Evolutionary conservation across 2,329 filamentous ascomycete genomes (phyloP).

Genomic region (Pestalotiopsis sp.): DNA sequence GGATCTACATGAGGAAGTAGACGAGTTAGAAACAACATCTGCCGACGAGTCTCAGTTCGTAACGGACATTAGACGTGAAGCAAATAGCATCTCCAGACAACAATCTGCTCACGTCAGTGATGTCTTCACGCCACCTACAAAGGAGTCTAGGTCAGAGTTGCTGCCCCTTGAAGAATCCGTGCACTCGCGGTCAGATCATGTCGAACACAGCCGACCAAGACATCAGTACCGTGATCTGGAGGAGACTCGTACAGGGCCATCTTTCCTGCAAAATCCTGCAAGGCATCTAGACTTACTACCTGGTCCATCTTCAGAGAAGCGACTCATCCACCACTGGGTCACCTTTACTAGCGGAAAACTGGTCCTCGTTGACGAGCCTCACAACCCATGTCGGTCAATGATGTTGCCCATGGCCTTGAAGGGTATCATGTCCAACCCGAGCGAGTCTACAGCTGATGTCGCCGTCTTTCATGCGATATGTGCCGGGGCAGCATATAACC

Average conservation of each 20-base stretch:
- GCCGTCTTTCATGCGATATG: constrained; percentile 29
- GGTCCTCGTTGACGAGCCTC: constrained; percentile 24
- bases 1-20: not conserved
- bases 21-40: not conserved
- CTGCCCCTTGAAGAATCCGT: not conserved
- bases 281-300: constrained; percentile 21
- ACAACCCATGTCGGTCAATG: constrained; percentile 25
- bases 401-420: constrained; percentile 27
- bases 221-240: not conserved
- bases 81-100: not conserved
- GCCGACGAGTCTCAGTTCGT: not conserved
- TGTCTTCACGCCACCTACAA: not conserved
- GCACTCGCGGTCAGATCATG: not conserved
- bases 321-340: constrained; percentile 28
- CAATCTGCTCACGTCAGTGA: not conserved
- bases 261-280: constrained; percentile 2
- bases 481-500: constrained; percentile 40
- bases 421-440: constrained; percentile 19
- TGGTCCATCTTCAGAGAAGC: constrained; percentile 20
- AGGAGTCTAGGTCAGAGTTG: too few species aligned
- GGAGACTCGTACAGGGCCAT: not conserved
- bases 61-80: not conserved
- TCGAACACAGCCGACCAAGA: not conserved
- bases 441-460: constrained; percentile 21
- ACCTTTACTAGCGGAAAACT: constrained; percentile 26